Base-by-base conservation (phyloP, 805 yeast genomes). In the Kodamaea sagamina region DNA sequence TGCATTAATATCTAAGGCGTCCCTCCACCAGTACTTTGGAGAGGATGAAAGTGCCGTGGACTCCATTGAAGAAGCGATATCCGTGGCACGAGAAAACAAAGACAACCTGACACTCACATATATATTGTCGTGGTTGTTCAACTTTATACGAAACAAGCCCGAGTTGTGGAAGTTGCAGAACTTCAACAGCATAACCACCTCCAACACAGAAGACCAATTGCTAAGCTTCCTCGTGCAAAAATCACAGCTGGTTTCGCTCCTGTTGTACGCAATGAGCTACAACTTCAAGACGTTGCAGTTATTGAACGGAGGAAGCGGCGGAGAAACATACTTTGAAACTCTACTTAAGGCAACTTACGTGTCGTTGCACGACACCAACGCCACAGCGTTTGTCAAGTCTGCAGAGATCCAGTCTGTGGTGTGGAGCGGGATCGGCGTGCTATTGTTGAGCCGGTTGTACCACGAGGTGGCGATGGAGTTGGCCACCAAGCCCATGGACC, bases 1-100 rank as follows among this genome's bases (percentile, higher is more conserved):
- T 59, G 90, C 95, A 0, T 66, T 88, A 24, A 69, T 87, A 13
- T 81, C 86, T 2, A 65, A 84, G 37, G 95, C 93, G 0, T 72
- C 86, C 0, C 63, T 86, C 31, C 89, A 87, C 50, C 82, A 84
- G 16, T 77, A 76, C 40, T 86, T 84, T 58, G 81, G 82, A 21
- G 80, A 82, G 43, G 76, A 77, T 48, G 74, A 73, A 9, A 84
- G 84, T 46, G 95, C 96, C 0, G 59, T 88, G 10, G 74, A 83
- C 49, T 84, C 95, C 1, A 85, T 89, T 6, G 88, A 85, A 48
- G 97, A 89, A 59, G 93, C 97, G 0, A 84, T 89, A 2, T 72
- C 85, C 5, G 89, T 89, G 2, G 97, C 97, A 0, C 69, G 97
- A 51, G 96, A 89, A 54, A 83, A 84, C 52, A 82, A 82, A 48